These are phyloP conservation scores for Talaromyces funiculosus DNA, from an alignment of 2,329 filamentous ascomycete species.

Conservation along the genomic window DNA sequence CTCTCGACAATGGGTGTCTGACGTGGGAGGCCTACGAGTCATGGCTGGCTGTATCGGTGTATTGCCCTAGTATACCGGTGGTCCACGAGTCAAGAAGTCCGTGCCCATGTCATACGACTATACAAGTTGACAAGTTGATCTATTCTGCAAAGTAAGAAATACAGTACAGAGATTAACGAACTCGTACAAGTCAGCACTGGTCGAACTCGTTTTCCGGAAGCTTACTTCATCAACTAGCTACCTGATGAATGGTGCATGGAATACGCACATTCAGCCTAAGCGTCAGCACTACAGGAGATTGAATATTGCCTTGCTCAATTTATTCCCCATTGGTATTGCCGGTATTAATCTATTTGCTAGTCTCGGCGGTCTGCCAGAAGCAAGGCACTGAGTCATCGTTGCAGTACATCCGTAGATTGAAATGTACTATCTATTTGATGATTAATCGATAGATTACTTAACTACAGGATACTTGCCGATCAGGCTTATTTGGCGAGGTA, in stretches of 20 bases:
- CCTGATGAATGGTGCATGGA: neutral
- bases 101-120: neutral
- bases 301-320: neutral
- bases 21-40: neutral
- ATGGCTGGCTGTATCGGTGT: neutral
- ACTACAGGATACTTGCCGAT: no score
- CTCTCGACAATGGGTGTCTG: neutral
- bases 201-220: neutral
- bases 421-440: no score
- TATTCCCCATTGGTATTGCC: neutral
- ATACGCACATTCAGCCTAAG: neutral
- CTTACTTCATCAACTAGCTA: neutral
- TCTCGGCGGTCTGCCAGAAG: neutral
- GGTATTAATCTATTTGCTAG: neutral
- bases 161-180: neutral
- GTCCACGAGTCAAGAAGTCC: neutral
- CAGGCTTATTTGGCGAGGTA: neutral
- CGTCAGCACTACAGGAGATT: neutral
- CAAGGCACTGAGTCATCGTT: neutral
- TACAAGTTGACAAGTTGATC: neutral
- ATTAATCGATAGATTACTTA: no score
- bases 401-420: neutral
- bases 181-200: neutral
- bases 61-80: neutral
- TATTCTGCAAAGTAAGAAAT: neutral